A percentile compares a stretch with the other conserved stretches of the same genome.
Conservation (phyloP, 257 asterid species). For the Lycium ferocissimum region DNA sequence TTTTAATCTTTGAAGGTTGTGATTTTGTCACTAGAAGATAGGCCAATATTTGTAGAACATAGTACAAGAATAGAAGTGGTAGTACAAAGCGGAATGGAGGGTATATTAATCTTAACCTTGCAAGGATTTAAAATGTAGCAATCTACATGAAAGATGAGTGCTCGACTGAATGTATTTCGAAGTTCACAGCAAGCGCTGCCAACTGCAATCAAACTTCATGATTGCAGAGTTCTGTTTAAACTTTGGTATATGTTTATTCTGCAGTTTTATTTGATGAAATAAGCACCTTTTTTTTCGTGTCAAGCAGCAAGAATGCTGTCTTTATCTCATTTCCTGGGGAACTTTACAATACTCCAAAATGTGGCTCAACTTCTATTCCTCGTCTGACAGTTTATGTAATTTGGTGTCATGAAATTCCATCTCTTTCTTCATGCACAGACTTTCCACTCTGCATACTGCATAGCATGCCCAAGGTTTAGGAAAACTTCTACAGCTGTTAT, state of each 20-base stretch:
- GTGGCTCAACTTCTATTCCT: not conserved
- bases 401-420: constrained; percentile 1
- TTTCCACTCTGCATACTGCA: not conserved
- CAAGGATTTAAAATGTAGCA: not conserved
- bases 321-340: not conserved
- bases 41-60: not conserved
- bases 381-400: not conserved
- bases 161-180: not conserved
- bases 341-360: not conserved
- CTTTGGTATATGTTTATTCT: not conserved
- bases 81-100: not conserved
- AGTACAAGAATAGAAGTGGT: not conserved
- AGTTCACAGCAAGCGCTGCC: constrained; percentile 21
- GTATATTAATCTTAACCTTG: not conserved
- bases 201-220: not conserved
- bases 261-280: constrained; percentile 1
- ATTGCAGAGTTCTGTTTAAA: not conserved
- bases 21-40: not conserved
- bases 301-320: not conserved
- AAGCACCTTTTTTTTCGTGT: not conserved
- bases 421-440: not conserved
- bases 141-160: not conserved
- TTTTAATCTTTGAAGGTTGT: not conserved
- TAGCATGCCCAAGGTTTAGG: not conserved
- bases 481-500: not conserved